Percentiles rank a stretch among this genome's conserved stretches.
Conservation (phyloP, 2,329 filamentous ascomycete species). For the Fusarium fujikuroi region DNA sequence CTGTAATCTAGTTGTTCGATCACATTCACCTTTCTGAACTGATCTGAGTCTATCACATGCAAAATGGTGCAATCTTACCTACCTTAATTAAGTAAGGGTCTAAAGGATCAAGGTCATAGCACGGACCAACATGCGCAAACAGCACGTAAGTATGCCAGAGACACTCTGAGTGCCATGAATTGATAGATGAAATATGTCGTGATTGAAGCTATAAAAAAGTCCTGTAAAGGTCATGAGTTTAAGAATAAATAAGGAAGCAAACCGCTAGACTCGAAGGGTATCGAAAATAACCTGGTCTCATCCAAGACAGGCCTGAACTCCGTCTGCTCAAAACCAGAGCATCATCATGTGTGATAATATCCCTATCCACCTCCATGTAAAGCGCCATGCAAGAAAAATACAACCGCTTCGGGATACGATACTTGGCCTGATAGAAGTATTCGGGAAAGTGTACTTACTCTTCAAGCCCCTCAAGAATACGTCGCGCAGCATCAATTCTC, state of each 20-base stretch:
- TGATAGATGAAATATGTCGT: neutral
- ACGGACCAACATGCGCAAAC: slow-evolving; percentile 6
- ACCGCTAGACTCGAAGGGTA: slow-evolving; percentile 43
- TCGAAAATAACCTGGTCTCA: slow-evolving; percentile 43
- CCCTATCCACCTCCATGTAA: slow-evolving; percentile 15
- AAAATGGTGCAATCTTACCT: slow-evolving; percentile 1
- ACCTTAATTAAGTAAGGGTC: neutral
- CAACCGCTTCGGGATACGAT: slow-evolving; percentile 6
- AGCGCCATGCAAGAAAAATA: slow-evolving; percentile 31
- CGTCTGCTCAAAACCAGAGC: slow-evolving; percentile 39
- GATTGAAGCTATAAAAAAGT: neutral
- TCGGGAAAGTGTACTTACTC: slow-evolving; percentile 43
- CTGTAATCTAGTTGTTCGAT: neutral
- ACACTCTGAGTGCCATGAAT: neutral
- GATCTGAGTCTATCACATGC: slow-evolving; percentile 13
- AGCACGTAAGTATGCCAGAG: neutral
- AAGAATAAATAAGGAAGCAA: slow-evolving; percentile 13
- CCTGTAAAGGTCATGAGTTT: neutral
- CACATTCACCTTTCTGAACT: neutral
- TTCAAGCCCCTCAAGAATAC: slow-evolving; percentile 76
- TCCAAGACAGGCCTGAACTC: slow-evolving; percentile 40
- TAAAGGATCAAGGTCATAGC: neutral
- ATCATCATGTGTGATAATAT: slow-evolving; percentile 23
- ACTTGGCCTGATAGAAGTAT: neutral
- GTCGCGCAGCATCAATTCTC: slow-evolving; percentile 78